Base-by-base conservation (phyloP, 805 yeast species). In the Candida yuanshanica region DNA sequence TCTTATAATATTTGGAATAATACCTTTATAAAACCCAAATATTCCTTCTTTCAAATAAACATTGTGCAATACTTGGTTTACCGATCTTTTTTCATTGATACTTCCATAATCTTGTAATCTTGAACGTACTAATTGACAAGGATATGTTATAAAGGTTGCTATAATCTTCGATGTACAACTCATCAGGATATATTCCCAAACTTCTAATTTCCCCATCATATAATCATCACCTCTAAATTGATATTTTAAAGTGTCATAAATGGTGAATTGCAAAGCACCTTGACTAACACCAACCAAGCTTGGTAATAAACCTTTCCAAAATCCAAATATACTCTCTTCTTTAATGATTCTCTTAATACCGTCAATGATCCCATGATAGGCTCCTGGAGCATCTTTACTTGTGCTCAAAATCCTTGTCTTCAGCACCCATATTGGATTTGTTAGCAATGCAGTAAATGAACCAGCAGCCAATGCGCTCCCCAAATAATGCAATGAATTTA, bases 351-450 rank as follows among this genome's bases (percentile, higher is more conserved):
- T 58, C 6, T 43, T 42, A 0, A 79, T 52, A 1, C 95, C 95
- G 44, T 78, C 77, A 16, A 53, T 10, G 7, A 81, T 62, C 0
- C 87, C 77, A 9, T 60, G 60, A 54, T 88, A 87, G 0, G 86
- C 81, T 13, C 71, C 72, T 0, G 68, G 66, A 0, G 64, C 50
- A 2, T 45, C 45, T 29, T 64, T 62, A 2, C 74, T 62, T 3
- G 60, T 58, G 22, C 55, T 43, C 25, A 55, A 29, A 13, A 91
- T 82, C 46, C 98, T 70, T 0, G 99, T 93, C 61, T 93, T 93
- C 16, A 93, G 60, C 2, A 93, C 96, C 99, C 99, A 91, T 10
- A 91, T 74, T 1, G 99, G 99, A 56, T 89, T 93, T 1, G 99
- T 90, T 13, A 85, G 33, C 0, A 87, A 41, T 1, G 95, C 75